A percentile compares a stretch with the other conserved stretches of the same genome.
Conservation (phyloP, 148 eudicot species). For the Rhododendron henanense region DNA sequence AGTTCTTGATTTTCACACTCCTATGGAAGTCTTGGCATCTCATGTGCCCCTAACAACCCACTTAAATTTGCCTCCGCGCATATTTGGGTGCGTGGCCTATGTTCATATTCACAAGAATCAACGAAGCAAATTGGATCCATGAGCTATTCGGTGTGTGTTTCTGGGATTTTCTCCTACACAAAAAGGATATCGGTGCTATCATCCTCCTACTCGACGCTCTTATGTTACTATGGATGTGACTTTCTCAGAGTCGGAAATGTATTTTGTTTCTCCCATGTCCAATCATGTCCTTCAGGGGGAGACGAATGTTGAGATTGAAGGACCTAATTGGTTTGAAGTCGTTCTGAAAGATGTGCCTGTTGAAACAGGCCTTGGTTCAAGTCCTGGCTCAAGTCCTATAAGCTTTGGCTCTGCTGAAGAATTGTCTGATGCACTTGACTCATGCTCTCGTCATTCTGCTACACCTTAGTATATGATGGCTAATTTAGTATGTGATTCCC, state of each 20-base stretch:
- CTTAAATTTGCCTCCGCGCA: background rate
- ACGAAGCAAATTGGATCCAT: background rate
- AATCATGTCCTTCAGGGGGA: background rate
- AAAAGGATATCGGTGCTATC: background rate
- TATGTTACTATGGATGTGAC: background rate
- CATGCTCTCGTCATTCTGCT: too few relatives aligned
- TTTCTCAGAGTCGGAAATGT: background rate
- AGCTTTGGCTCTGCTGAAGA: too few relatives aligned
- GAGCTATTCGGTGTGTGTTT: background rate
- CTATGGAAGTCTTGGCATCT: background rate
- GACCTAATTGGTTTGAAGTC: background rate
- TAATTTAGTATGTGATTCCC: too few relatives aligned
- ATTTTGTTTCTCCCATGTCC: background rate
- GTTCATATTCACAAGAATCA: background rate
- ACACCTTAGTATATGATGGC: too few relatives aligned
- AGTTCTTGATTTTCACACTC: background rate
- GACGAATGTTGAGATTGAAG: background rate
- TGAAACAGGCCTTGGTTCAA: too few relatives aligned
- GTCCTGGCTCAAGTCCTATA: too few relatives aligned
- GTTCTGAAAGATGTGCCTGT: too few relatives aligned
- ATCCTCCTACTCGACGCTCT: background rate
- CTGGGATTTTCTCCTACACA: background rate
- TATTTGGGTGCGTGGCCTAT: background rate
- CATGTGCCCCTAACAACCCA: background rate
- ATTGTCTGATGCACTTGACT: too few relatives aligned